These are phyloP conservation scores for Botrytis medusae DNA, from an alignment of 2,329 filamentous ascomycete species.

Conservation along the genomic window DNA sequence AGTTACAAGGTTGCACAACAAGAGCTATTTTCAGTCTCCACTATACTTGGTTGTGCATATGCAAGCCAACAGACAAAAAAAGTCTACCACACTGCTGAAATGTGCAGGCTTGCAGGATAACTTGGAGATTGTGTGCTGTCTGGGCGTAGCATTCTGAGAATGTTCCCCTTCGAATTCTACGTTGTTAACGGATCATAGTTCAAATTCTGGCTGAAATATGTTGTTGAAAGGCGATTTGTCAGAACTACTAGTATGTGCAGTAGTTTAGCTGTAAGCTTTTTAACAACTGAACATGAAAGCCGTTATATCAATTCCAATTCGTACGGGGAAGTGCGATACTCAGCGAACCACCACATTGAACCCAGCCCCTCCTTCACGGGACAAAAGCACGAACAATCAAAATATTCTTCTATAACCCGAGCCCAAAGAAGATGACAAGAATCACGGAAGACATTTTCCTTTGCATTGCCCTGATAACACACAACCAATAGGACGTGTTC, in stretches of 20 bases:
- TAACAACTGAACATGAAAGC: slow-evolving; percentile 8
- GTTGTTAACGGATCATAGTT: background rate
- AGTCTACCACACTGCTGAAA: slow-evolving; percentile 20
- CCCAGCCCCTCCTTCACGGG: background rate
- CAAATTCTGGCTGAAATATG: background rate
- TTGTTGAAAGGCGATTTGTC: background rate
- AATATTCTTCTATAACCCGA: background rate
- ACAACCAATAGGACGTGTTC: slow-evolving; percentile 18
- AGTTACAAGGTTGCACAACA: slow-evolving; percentile 17
- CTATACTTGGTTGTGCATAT: slow-evolving; percentile 18
- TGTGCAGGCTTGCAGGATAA: slow-evolving; percentile 1
- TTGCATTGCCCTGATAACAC: slow-evolving; percentile 15
- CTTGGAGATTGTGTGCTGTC: slow-evolving; percentile 8
- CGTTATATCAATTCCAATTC: slow-evolving; percentile 16
- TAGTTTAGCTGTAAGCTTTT: slow-evolving; percentile 1
- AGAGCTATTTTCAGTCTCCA: slow-evolving; percentile 19
- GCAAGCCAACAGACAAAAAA: slow-evolving; percentile 22
- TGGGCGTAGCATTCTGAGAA: slow-evolving; percentile 2
- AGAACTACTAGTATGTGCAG: slow-evolving; percentile 7
- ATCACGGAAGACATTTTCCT: slow-evolving; percentile 17
- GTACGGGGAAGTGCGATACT: slow-evolving; percentile 16
- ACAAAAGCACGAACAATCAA: slow-evolving; percentile 12
- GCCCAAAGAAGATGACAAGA: slow-evolving; percentile 6
- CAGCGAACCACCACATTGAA: slow-evolving; percentile 13
- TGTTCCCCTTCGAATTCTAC: background rate